Percentiles rank a stretch among this genome's conserved stretches.
These are phyloP conservation scores for Eimeria maxima DNA, from an alignment of 169 alveolate species.

Conservation along the genomic window DNA sequence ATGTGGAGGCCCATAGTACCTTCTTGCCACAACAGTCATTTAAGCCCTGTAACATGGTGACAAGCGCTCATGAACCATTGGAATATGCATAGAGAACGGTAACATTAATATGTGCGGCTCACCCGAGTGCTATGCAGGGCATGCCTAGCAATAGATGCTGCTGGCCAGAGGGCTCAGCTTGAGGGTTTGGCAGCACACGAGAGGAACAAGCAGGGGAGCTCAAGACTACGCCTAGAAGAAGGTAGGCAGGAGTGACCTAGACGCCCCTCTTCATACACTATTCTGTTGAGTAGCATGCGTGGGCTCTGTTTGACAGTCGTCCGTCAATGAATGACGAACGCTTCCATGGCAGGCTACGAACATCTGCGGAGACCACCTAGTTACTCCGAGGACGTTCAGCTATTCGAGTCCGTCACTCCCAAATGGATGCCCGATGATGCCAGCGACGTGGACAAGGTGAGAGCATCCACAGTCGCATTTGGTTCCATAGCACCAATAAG, in stretches of 20 bases:
- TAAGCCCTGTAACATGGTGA: not conserved
- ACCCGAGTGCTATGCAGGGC: conserved; percentile 39
- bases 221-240: conserved; percentile 44
- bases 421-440: conserved; percentile 74
- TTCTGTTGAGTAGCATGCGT: not conserved
- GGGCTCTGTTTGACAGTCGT: not conserved
- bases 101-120: not conserved
- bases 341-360: conserved; percentile 41
- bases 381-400: conserved; percentile 50
- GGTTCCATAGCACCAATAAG: not conserved
- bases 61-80: not conserved
- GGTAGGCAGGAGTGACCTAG: not conserved
- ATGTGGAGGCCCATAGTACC: not conserved
- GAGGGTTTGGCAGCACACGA: conserved; percentile 82
- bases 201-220: conserved; percentile 33
- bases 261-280: not conserved
- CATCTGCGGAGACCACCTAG: conserved; percentile 60
- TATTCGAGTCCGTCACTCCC: conserved; percentile 37
- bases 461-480: not conserved
- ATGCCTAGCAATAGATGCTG: conserved; percentile 81
- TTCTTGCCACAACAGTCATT: not conserved
- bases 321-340: too few species aligned
- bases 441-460: conserved; percentile 63
- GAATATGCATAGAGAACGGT: not conserved
- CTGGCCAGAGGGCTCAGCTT: conserved; percentile 78